Conservation (phyloP, 2,329 filamentous ascomycete species). For the Colletotrichum agaves region DNA sequence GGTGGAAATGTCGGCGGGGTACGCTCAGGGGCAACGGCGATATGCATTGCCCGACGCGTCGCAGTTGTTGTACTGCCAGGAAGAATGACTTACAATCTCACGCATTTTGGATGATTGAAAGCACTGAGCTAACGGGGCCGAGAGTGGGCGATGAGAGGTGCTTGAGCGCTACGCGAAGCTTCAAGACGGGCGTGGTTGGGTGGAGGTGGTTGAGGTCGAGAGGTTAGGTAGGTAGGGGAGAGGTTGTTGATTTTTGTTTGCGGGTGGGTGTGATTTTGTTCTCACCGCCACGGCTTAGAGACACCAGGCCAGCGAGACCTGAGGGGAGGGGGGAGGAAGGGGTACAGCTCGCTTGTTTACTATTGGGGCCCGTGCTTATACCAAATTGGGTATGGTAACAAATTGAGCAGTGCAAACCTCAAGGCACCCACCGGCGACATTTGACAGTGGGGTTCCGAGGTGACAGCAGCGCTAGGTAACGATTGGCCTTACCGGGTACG, state of each 20-base stretch:
- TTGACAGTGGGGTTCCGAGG: constrained; percentile 26
- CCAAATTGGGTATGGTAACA: constrained; percentile 44
- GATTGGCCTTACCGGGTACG: constrained; percentile 4
- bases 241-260: constrained; percentile 52
- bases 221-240: constrained; percentile 40
- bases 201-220: constrained; percentile 42
- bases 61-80: constrained; percentile 38
- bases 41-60: constrained; percentile 51
- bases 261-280: constrained; percentile 43
- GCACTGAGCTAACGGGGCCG: constrained; percentile 40
- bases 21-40: constrained; percentile 48
- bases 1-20: constrained; percentile 38
- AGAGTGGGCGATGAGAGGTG: constrained; percentile 42
- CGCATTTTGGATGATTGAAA: constrained; percentile 64
- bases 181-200: constrained; percentile 38
- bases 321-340: constrained; percentile 27
- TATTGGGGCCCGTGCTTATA: constrained; percentile 43
- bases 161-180: constrained; percentile 46
- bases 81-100: constrained; percentile 70
- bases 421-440: constrained; percentile 30
- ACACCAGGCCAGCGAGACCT: constrained; percentile 32
- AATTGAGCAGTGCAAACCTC: constrained; percentile 7
- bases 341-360: constrained; percentile 50
- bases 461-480: background rate
- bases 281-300: constrained; percentile 48